Percentiles rank a stretch among this genome's conserved stretches.
Conservation (phyloP, 768 basidiomycete genomes). For the Boletus reticuloceps region DNA sequence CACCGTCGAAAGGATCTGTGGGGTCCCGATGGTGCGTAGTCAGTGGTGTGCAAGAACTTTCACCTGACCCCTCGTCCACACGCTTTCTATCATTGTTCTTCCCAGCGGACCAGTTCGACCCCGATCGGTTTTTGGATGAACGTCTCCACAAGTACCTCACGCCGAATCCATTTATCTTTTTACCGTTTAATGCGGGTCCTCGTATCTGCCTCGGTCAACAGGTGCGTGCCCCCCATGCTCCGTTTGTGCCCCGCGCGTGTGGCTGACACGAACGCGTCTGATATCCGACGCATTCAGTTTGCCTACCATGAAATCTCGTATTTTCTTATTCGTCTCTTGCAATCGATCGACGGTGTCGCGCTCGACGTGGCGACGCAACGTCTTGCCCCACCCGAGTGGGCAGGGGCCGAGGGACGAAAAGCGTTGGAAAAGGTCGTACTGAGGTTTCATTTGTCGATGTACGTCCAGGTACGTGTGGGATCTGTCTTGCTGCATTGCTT, state of each 20-base stretch:
- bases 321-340: conserved; percentile 51
- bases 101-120: conserved; percentile 48
- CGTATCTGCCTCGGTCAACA: conserved; percentile 60
- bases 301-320: conserved; percentile 57
- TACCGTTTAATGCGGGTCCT: conserved; percentile 68
- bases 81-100: neutral
- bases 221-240: conserved; percentile 14
- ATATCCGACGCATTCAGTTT: no score
- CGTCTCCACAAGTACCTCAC: conserved; percentile 51
- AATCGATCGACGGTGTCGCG: conserved; percentile 43
- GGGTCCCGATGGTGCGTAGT: conserved; percentile 35
- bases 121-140: conserved; percentile 62
- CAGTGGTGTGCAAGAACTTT: no score
- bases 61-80: no score
- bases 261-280: neutral
- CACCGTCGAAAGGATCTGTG: conserved; percentile 38
- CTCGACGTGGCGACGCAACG: conserved; percentile 39
- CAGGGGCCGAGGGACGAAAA: conserved; percentile 32
- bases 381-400: conserved; percentile 34
- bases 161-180: conserved; percentile 65
- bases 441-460: conserved; percentile 41
- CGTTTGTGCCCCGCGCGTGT: no score
- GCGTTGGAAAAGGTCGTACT: conserved; percentile 40
- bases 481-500: no score
- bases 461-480: conserved; percentile 34